Base-by-base conservation (phyloP, 768 basidiomycete species). In the Pleurotus cornucopiae region DNA sequence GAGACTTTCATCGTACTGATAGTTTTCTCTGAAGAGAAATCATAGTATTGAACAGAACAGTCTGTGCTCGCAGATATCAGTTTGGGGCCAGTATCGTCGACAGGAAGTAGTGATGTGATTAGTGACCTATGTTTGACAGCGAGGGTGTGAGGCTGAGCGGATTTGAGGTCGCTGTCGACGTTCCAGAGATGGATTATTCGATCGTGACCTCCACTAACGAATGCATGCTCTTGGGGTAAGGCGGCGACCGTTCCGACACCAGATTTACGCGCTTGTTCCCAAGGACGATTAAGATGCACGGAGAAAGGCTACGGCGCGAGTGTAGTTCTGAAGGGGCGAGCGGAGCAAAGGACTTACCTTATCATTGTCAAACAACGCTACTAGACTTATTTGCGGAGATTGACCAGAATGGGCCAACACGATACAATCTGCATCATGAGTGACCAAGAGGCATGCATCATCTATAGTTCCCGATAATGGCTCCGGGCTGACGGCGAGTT, bases 131-230 rank as follows among this genome's bases (percentile, higher is more conserved):
- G 81, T 54, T 67, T 76, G 57, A 81, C 74, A 18, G 66, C 60
- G 26, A 79, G 59, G 30, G 66, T 63, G 5, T 59, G 59, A 0
- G 69, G 61, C 1, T 69, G 64, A 21, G 71, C 69, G 26, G 67
- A 57, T 21, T 69, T 64, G 39, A 71, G 49, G 58, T 72, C 71
- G 4, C 64, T 62, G 5, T 69, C 60, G 26, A 79, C 54, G 13
- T 71, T 66, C 81, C 81, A 81, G 5, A 80, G 62, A 55, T 79
- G 78, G 14, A 82, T 70, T 38, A 60, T 54, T 54, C 79, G 79
- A 62, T 81, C 78, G 46, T 77, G 72, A 4, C 80, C 79, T 21
- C 79, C 81, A 6, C 71, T 81, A 2, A 70, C 78, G 63, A 82
- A 81, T 64, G 68, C 65, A 38, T 66, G 61, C 11, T 74, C 71